Evolutionary conservation across 768 basidiomycete genomes (phyloP), one percentile per base, ranked within the genome.

Genomic region (Termitomyces sp.): DNA sequence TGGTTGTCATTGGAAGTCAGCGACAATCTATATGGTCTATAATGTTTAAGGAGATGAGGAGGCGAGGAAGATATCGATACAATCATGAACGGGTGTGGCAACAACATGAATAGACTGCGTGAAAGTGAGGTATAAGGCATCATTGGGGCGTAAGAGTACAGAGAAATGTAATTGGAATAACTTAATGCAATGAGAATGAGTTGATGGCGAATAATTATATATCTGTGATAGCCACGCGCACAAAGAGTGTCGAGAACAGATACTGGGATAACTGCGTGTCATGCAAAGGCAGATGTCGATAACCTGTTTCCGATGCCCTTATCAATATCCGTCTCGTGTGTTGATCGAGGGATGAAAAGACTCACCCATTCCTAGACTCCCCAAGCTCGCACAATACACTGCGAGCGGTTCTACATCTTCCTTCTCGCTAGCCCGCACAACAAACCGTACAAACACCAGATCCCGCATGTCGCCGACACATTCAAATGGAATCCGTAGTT

Each of bases 201-300:
- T 37, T 46, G 22, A 55, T 37, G 31, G 20, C 7, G 18, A 12
- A 45, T 9, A 10, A 20, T 49, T 41, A 48, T 36, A 54, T 13
- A 45, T 68, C 64, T 12, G 65, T 63, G 51, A 93, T 72, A 37
- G 83, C 73, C 55, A 89, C 81, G 49, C 80, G 74, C 20, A 98
- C 89, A 64, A 98, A 98, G 24, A 99, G 77, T 33, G 94, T 96
- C 45, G 95, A 93, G 72, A 96, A 98, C 42, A 98, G 76, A 65
- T 88, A 92, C 64, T 94, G 92, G 39, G 88, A 90, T 48, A 94
- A 83, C 69, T 96, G 88, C 1, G 81, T 74, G 68, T 99, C 96
- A 65, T 94, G 92, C 47, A 99, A 74, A 0, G 96, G 93, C n/a
- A 99, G 73, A 73, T 99, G 92, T 20, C 94, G 86, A 69, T 88